Evolutionary conservation across 1,139 yeast species (phyloP).

Genomic region (Hyphopichia wangnamkhiaoensis): DNA sequence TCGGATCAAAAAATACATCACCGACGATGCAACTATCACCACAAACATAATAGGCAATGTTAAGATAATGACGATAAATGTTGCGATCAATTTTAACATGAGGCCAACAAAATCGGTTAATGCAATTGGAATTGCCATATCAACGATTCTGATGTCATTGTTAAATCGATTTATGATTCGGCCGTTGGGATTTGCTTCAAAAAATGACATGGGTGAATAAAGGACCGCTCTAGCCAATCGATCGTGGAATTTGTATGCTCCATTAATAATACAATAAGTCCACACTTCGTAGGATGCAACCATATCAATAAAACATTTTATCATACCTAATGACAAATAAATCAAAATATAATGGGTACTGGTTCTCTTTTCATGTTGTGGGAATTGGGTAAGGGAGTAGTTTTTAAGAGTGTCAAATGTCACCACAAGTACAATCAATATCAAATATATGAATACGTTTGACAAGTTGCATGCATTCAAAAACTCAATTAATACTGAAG

Average conservation of each 20-base stretch:
- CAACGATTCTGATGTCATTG: slow-evolving; percentile 24
- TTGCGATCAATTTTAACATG: slow-evolving; percentile 14
- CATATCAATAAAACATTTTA: slow-evolving; percentile 20
- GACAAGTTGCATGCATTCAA: slow-evolving; percentile 25
- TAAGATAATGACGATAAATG: slow-evolving; percentile 20
- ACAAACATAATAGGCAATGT: slow-evolving; percentile 25
- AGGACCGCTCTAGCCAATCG: slow-evolving; percentile 24
- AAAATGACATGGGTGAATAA: slow-evolving; percentile 29
- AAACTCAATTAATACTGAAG: slow-evolving; percentile 20
- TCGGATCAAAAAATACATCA: slow-evolving; percentile 22
- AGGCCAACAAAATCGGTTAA: slow-evolving; percentile 17
- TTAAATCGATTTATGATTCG: slow-evolving; percentile 29
- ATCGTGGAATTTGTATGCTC: slow-evolving; percentile 23
- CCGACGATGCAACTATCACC: slow-evolving; percentile 16
- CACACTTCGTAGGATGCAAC: slow-evolving; percentile 23
- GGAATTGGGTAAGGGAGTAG: slow-evolving; percentile 25
- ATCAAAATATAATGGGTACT: slow-evolving; percentile 18
- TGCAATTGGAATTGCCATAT: slow-evolving; percentile 24
- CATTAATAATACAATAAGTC: slow-evolving; percentile 24
- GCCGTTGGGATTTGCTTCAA: slow-evolving; percentile 30
- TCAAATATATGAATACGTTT: slow-evolving; percentile 19
- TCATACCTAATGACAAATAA: slow-evolving; percentile 15
- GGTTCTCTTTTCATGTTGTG: slow-evolving; percentile 18
- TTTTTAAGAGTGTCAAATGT: slow-evolving; percentile 20
- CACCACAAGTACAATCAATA: slow-evolving; percentile 15